Evolutionary conservation across 2,329 filamentous ascomycete species (phyloP).

Genomic region (Trichoderma oligosporum): DNA sequence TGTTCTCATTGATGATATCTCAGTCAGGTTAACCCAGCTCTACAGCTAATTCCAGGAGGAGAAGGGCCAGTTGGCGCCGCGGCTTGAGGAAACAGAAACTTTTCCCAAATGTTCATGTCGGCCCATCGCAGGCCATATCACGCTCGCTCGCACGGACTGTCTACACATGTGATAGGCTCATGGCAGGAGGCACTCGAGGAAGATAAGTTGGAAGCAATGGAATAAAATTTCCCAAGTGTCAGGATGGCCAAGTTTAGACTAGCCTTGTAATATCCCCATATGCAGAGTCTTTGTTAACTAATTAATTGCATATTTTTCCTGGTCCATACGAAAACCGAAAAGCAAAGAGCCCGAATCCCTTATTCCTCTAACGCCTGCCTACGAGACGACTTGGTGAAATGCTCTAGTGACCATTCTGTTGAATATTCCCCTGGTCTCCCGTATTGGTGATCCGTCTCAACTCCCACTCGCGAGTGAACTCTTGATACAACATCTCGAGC

Average conservation of each 20-base stretch:
- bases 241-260: not conserved
- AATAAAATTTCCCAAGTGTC: not conserved
- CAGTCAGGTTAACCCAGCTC: slow-evolving; percentile 12
- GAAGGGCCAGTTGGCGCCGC: slow-evolving; percentile 57
- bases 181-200: no score
- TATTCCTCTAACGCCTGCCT: slow-evolving; percentile 27
- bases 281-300: not conserved
- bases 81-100: slow-evolving; percentile 19
- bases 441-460: slow-evolving; percentile 77
- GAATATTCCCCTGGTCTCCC: slow-evolving; percentile 52
- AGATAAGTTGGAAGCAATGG: not conserved
- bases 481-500: slow-evolving; percentile 72
- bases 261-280: not conserved
- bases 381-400: not conserved
- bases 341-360: slow-evolving; percentile 11
- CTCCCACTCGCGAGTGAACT: slow-evolving; percentile 91
- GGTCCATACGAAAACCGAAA: slow-evolving; percentile 15
- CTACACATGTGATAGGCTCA: not conserved
- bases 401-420: slow-evolving; percentile 33
- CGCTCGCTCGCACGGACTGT: not conserved
- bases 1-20: no score
- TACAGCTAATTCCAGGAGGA: slow-evolving; percentile 73
- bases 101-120: slow-evolving; percentile 16
- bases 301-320: slow-evolving; percentile 3
- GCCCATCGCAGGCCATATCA: not conserved